Evolutionary conservation across 129 eudicot species (phyloP).

Genomic region (Deinandra increscens): DNA sequence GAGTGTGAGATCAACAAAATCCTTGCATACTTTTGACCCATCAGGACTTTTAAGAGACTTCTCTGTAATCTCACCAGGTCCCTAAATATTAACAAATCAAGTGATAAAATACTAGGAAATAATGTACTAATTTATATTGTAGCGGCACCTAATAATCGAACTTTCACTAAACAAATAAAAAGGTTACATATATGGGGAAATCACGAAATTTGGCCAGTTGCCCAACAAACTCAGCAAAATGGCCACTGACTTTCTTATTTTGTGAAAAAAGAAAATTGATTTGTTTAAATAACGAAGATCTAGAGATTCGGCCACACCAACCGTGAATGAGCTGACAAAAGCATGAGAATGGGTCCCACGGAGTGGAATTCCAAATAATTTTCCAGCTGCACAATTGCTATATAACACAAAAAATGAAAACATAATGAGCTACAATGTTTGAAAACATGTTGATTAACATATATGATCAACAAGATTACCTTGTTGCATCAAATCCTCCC

Average conservation of each 20-base stretch:
- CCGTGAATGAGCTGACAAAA: conserved; percentile 89
- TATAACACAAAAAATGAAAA: conserved; percentile 19
- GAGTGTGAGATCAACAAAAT: conserved; percentile 78
- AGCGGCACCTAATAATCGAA: background rate
- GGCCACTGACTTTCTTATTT: too few relatives aligned
- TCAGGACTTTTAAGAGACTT: conserved; percentile 68
- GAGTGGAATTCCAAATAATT: conserved; percentile 93
- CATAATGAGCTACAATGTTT: conserved; percentile 15
- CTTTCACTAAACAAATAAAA: conserved; percentile 14
- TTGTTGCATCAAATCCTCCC: conserved; percentile 99
- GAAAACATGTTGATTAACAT: conserved; percentile 11
- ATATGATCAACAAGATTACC: conserved; percentile 44
- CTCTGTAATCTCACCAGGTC: conserved; percentile 84
- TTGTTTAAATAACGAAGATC: too few relatives aligned
- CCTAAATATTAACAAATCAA: conserved; percentile 48
- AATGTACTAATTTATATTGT: background rate
- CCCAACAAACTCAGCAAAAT: too few relatives aligned
- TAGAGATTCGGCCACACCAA: conserved; percentile 20
- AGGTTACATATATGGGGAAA: background rate
- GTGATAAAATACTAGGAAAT: background rate
- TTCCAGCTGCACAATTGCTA: conserved; percentile 99
- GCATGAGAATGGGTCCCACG: conserved; percentile 99
- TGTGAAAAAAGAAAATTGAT: too few relatives aligned
- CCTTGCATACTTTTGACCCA: conserved; percentile 67
- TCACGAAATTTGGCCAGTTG: too few relatives aligned